Percentiles rank a stretch among this genome's conserved stretches.
Evolutionary conservation across 371 early-diverging fungal species (phyloP).

Genomic region (Rhizopus delemar): DNA sequence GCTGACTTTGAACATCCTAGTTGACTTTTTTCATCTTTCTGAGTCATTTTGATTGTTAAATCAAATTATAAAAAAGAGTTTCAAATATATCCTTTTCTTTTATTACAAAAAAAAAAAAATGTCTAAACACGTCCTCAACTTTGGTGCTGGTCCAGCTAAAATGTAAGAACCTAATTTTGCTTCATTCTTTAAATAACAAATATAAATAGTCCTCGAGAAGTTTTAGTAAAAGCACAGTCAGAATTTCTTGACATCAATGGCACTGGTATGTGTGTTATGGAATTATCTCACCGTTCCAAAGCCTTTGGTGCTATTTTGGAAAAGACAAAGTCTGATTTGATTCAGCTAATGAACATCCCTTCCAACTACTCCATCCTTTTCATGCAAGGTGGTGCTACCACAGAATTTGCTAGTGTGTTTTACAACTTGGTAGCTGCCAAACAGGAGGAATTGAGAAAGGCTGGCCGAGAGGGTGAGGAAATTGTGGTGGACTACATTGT

Average conservation of each 20-base stretch:
- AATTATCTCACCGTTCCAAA: constrained; percentile 91
- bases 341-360: constrained; percentile 77
- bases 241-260: constrained; percentile 81
- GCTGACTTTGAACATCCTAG: background rate
- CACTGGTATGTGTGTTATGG: constrained; percentile 91
- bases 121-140: constrained; percentile 64
- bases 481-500: constrained; percentile 86
- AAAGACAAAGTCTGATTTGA: constrained; percentile 71
- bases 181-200: background rate
- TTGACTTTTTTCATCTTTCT: background rate
- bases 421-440: constrained; percentile 84
- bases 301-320: constrained; percentile 76
- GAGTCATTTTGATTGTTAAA: background rate
- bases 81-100: background rate
- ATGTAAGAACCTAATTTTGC: constrained; percentile 47
- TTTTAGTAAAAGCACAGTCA: constrained; percentile 78
- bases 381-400: constrained; percentile 95
- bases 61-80: background rate
- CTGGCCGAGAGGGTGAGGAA: constrained; percentile 25
- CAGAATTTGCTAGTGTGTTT: constrained; percentile 87
- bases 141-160: constrained; percentile 92
- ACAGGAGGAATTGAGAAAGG: constrained; percentile 49
- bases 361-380: constrained; percentile 85
- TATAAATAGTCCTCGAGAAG: constrained; percentile 60
- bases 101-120: background rate